These are phyloP conservation scores for Lasiodiplodia gonubiensis DNA, from an alignment of 2,329 filamentous ascomycete genomes.

Conservation along the genomic window DNA sequence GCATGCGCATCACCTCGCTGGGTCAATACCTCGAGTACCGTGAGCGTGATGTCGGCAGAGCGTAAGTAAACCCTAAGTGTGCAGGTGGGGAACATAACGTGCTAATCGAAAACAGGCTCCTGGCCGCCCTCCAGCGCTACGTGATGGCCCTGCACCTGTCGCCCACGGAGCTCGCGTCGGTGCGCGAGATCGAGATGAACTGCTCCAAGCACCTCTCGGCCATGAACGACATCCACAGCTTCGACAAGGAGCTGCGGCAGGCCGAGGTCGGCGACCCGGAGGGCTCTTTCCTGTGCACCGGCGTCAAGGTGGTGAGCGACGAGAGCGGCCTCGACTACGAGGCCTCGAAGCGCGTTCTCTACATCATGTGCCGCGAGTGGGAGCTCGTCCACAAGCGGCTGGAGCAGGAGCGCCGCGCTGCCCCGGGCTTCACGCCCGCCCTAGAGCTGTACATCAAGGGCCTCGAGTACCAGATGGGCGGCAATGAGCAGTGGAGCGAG, in stretches of 20 bases:
- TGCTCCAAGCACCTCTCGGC: slow-evolving; percentile 48
- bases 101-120: slow-evolving; percentile 39
- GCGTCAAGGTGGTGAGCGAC: slow-evolving; percentile 40
- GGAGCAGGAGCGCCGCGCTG: slow-evolving; percentile 13
- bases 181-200: slow-evolving; percentile 42
- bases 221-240: slow-evolving; percentile 52
- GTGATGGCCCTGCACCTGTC: slow-evolving; percentile 41
- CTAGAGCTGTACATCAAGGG: slow-evolving; percentile 41
- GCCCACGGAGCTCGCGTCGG: slow-evolving; percentile 35
- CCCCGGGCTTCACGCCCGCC: not conserved
- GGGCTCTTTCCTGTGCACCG: slow-evolving; percentile 41
- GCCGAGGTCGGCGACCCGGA: slow-evolving; percentile 33
- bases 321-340: slow-evolving; percentile 35
- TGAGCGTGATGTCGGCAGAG: slow-evolving; percentile 49
- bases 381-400: slow-evolving; percentile 37
- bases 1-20: slow-evolving; percentile 37
- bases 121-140: slow-evolving; percentile 50
- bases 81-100: not conserved
- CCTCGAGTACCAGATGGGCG: slow-evolving; percentile 44
- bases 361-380: slow-evolving; percentile 42
- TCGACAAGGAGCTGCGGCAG: slow-evolving; percentile 46
- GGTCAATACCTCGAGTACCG: slow-evolving; percentile 48
- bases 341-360: slow-evolving; percentile 41
- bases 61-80: slow-evolving; percentile 37
- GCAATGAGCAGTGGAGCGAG: slow-evolving; percentile 44